Percentiles rank a stretch among this genome's conserved stretches.
These are phyloP conservation scores for Halteria grandinella DNA, from an alignment of 73 alveolate species.

Conservation along the genomic window DNA sequence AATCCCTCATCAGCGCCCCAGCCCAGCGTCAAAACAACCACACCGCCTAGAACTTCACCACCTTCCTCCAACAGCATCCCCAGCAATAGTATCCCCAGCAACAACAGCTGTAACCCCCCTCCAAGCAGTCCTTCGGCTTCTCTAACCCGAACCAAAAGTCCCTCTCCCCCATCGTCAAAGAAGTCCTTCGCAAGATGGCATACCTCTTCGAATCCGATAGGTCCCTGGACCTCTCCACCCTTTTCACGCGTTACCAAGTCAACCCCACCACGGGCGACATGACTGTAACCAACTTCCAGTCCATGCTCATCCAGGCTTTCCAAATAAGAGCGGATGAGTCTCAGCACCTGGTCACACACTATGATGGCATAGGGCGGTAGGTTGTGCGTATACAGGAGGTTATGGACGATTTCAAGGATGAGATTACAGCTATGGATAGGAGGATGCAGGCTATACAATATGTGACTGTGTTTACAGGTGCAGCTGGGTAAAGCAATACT, in stretches of 20 bases:
- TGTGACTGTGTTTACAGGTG: not conserved
- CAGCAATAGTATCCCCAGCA: too few relatives aligned
- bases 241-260: too few relatives aligned
- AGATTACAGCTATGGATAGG: not conserved
- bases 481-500: not conserved
- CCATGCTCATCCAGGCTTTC: not conserved
- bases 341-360: not conserved
- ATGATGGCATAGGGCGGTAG: conserved; percentile 4
- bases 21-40: too few relatives aligned
- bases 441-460: not conserved
- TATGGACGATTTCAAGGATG: conserved; percentile 2
- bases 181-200: not conserved
- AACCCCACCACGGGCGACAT: too few relatives aligned
- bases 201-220: too few relatives aligned
- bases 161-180: not conserved
- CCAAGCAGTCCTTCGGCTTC: too few relatives aligned
- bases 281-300: too few relatives aligned
- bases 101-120: not conserved
- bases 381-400: conserved; percentile 4
- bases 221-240: too few relatives aligned
- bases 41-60: not conserved
- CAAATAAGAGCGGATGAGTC: not conserved
- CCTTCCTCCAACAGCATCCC: not conserved
- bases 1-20: conserved; percentile 1
- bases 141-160: not conserved